Conservation (phyloP, 2,329 filamentous ascomycete genomes). For the Aspergillus sp. region DNA sequence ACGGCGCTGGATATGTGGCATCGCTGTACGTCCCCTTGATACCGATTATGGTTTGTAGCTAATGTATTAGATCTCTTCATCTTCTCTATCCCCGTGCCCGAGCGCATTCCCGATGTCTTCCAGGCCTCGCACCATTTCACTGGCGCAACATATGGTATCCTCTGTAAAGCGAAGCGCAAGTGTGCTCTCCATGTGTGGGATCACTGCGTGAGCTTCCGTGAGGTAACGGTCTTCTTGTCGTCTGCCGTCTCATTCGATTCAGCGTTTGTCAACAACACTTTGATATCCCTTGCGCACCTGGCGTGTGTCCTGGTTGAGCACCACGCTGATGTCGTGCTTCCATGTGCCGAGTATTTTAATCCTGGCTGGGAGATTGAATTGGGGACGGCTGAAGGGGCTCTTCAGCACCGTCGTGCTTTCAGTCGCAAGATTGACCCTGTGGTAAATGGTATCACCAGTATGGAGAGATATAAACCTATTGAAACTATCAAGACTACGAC, state of each 20-base stretch:
- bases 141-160: conserved; percentile 59
- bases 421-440: conserved; percentile 62
- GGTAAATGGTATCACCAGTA: conserved; percentile 64
- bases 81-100: conserved; percentile 15
- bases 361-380: conserved; percentile 63
- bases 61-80: conserved; percentile 13
- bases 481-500: conserved; percentile 57
- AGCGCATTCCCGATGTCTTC: conserved; percentile 17
- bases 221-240: conserved; percentile 51
- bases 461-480: conserved; percentile 61
- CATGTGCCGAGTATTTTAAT: conserved; percentile 61
- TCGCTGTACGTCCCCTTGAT: conserved; percentile 40
- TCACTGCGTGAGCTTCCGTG: conserved; percentile 61
- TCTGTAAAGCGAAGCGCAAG: conserved; percentile 60
- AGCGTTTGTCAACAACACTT: conserved; percentile 45
- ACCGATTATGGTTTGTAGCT: neutral
- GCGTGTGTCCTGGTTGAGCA: conserved; percentile 26
- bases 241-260: conserved; percentile 34
- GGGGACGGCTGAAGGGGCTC: conserved; percentile 55
- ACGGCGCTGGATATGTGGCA: conserved; percentile 39
- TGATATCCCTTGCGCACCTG: conserved; percentile 33
- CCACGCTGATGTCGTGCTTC: conserved; percentile 59
- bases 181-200: conserved; percentile 64
- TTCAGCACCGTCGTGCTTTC: conserved; percentile 58
- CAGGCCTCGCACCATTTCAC: conserved; percentile 62